Conservation (phyloP, 805 yeast genomes). For the Candida tibetensis region DNA sequence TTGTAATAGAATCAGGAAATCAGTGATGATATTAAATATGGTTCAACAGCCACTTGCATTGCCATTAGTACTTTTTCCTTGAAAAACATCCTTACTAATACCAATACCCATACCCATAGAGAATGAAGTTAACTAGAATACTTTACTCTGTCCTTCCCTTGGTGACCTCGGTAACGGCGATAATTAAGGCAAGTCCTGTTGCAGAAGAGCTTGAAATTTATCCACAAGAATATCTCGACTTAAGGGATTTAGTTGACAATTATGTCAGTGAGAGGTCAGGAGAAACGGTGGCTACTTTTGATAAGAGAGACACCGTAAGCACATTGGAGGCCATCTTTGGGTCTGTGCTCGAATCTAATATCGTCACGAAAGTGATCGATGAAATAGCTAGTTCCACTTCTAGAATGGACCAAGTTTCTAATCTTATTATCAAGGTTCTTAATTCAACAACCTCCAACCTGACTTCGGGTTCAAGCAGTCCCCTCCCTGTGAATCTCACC, state of each 20-base stretch:
- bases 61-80: no score
- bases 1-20: no score
- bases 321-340: slow-evolving; percentile 6
- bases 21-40: no score
- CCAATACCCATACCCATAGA: no score
- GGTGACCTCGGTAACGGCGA: slow-evolving; percentile 1
- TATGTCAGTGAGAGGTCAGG: neutral
- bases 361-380: slow-evolving; percentile 22
- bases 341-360: slow-evolving; percentile 23
- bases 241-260: slow-evolving; percentile 2
- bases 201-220: slow-evolving; percentile 2
- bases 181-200: slow-evolving; percentile 1
- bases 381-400: slow-evolving; percentile 30
- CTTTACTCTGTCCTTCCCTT: slow-evolving; percentile 1
- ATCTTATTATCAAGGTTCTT: slow-evolving; percentile 12
- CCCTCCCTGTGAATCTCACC: slow-evolving; percentile 19
- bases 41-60: no score
- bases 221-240: slow-evolving; percentile 4
- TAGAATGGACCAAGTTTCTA: slow-evolving; percentile 27
- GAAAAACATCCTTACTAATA: no score
- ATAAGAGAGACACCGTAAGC: slow-evolving; percentile 2
- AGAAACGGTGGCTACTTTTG: neutral
- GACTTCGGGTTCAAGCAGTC: neutral
- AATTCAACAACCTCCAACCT: neutral
- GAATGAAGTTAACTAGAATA: slow-evolving; percentile 4